phyloP scores from a whole-genome alignment of 1,284 basidiomycete species.

The Mycena sp. region DNA sequence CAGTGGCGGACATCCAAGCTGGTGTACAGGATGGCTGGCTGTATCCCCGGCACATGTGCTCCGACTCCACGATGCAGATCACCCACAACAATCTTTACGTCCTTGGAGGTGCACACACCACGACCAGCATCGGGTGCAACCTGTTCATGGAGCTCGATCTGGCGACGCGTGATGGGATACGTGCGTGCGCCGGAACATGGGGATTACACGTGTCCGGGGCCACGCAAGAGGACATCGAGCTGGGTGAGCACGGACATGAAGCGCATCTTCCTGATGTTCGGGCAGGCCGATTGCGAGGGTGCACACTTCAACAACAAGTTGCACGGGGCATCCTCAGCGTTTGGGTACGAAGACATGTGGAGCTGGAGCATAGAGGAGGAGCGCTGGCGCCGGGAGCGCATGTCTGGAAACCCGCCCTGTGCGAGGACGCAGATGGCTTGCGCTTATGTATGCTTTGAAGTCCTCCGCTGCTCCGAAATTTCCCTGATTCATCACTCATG shows the following conservation, averaged over 20 bases:
- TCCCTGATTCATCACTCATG: too few species aligned
- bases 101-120: conserved; percentile 39
- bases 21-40: conserved; percentile 38
- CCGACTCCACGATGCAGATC: conserved; percentile 42
- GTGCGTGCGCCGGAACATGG: conserved; percentile 30
- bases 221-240: conserved; percentile 41
- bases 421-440: conserved; percentile 48
- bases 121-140: conserved; percentile 35
- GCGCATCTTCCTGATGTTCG: conserved; percentile 46
- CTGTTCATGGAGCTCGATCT: conserved; percentile 39
- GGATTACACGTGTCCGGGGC: conserved; percentile 39
- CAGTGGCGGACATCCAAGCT: conserved; percentile 26
- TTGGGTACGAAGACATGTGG: conserved; percentile 51
- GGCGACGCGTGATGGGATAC: conserved; percentile 32
- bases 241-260: conserved; percentile 42
- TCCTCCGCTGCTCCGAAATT: too few species aligned
- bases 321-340: conserved; percentile 37
- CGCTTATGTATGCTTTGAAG: conserved; percentile 45
- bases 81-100: conserved; percentile 39
- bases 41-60: conserved; percentile 31
- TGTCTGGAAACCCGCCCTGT: conserved; percentile 49
- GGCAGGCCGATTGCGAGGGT: conserved; percentile 46
- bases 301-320: conserved; percentile 33
- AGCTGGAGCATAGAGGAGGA: conserved; percentile 45
- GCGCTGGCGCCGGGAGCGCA: conserved; percentile 48